Percentiles rank a stretch among this genome's conserved stretches.
These are phyloP conservation scores for Nigrospora oryzae DNA, from an alignment of 2,329 filamentous ascomycete species.

Conservation along the genomic window DNA sequence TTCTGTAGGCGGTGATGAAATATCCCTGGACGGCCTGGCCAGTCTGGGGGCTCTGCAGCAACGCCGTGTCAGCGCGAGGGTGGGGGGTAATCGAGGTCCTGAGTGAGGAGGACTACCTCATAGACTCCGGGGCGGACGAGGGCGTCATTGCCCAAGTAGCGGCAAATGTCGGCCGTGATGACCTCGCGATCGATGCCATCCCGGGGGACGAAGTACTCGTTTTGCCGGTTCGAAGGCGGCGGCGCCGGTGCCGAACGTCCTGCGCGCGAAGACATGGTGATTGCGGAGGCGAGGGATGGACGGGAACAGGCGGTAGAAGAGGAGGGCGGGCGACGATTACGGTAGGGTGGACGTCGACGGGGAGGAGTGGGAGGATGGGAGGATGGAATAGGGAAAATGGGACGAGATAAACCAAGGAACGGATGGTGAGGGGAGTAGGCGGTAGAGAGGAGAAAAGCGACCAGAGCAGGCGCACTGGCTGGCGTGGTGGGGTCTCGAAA, in stretches of 20 bases:
- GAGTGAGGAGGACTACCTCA: conserved; percentile 42
- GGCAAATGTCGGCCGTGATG: conserved; percentile 77
- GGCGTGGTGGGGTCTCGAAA: conserved; percentile 12
- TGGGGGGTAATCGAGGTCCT: conserved; percentile 7
- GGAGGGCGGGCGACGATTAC: conserved; percentile 10
- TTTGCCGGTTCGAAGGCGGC: conserved; percentile 44
- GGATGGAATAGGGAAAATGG: conserved; percentile 10
- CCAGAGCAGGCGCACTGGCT: conserved; percentile 11
- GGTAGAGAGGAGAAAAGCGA: conserved; percentile 20
- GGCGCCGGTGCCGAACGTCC: conserved; percentile 24
- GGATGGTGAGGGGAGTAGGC: conserved; percentile 12
- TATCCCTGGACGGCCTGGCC: conserved; percentile 61
- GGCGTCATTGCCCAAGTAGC: conserved; percentile 76
- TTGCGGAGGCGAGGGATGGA: conserved; percentile 6
- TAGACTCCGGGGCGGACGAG: conserved; percentile 67
- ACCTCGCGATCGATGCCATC: conserved; percentile 79
- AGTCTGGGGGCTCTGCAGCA: conserved; percentile 40
- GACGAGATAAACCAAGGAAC: conserved; percentile 13
- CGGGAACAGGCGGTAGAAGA: conserved; percentile 3
- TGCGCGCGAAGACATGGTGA: conserved; percentile 27
- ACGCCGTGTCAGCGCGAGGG: neutral
- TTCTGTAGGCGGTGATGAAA: conserved; percentile 72
- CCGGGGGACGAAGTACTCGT: conserved; percentile 73
- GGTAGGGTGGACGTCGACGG: conserved; percentile 1
- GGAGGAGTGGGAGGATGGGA: conserved; percentile 7